A percentile compares a stretch with the other conserved stretches of the same genome.
These are phyloP conservation scores for Ceratocystis smalleyi DNA, from an alignment of 2,329 filamentous ascomycete species.

Conservation along the genomic window DNA sequence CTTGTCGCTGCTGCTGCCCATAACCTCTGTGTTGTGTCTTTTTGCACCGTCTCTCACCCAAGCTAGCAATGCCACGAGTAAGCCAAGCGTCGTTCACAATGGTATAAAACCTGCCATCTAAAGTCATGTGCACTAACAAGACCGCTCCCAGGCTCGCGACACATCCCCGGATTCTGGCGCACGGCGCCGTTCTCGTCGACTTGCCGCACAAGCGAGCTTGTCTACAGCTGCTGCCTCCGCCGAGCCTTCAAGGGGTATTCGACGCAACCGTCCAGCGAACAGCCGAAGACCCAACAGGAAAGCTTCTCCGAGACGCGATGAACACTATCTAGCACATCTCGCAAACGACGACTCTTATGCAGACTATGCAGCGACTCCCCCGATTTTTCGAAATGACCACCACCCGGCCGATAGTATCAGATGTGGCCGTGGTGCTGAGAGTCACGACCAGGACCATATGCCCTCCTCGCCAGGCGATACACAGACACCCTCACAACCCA, in stretches of 20 bases:
- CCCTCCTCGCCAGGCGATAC: constrained; percentile 8
- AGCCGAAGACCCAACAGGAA: not conserved
- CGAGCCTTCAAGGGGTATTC: not conserved
- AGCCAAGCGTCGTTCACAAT: not conserved
- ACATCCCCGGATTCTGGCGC: not conserved
- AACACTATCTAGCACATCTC: not conserved
- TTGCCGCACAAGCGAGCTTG: not conserved
- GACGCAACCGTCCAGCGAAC: not conserved
- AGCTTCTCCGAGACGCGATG: not conserved
- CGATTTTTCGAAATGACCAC: not conserved
- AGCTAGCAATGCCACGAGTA: not conserved
- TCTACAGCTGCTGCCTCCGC: not conserved
- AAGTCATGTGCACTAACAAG: not conserved
- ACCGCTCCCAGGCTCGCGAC: constrained; percentile 1
- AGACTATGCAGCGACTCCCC: constrained; percentile 4
- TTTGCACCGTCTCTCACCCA: not conserved
- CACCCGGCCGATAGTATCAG: not conserved
- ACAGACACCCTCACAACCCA: constrained; percentile 10
- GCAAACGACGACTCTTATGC: not conserved
- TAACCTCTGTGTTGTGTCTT: not conserved
- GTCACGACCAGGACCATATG: constrained; percentile 6
- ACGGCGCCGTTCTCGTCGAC: constrained; percentile 12
- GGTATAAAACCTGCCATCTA: not conserved
- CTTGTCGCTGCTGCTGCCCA: not conserved
- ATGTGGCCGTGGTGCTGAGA: not conserved